Base-by-base conservation (phyloP, 2,329 filamentous ascomycete species). In the Calonectria fujianensis region DNA sequence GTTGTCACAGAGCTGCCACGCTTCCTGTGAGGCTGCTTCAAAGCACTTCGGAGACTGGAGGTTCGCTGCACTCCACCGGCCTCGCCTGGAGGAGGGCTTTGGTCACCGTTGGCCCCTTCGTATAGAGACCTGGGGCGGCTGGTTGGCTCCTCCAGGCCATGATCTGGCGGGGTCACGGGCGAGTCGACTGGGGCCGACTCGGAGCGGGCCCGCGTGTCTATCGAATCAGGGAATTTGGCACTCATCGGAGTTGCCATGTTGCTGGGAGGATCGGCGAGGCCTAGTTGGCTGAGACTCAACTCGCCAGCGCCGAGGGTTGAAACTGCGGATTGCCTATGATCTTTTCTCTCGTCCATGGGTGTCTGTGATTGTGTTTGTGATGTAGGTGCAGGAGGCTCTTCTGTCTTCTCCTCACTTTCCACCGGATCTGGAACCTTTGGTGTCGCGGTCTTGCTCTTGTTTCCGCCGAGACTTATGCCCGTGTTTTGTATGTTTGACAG, bases 251-350 rank as follows among this genome's bases (percentile, higher is more conserved):
- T 93, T 64, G 89, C 84, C n/a, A 90, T 84, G 64, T 87, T 84
- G 80, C 87, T 90, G 18, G 87, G 87, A n/a, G 87, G 82, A 65
- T 95, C 93, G 14, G 89, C 85, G 70, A 98, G 94, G 41, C 96
- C 96, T 52, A 98, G 88, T 82, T 98, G 95, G 80, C 95, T 96
- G 72, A 98, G 90, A 83, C 95, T 98, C 63, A 99, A 88, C 82
- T 98, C 95, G 7, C 97, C 97, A 80, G 92, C 92, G 16, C 97
- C 97, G 65, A 99, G 89, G 0, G 97, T 98, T 82, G 96, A 95
- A 2, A 98, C 91, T 1, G 97, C 96, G 16, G 93, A 91, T 78
- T 95, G 93, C 80, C 92, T 94, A 75, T 90, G 90, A 71, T 88
- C 88, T 83, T 86, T 88, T 70, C 79, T 84, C 66, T 81, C 82